Evolutionary conservation across 176 grass and related monocot genomes (phyloP), one percentile per base, ranked within the genome.

Genomic region (Hordeum marinum): DNA sequence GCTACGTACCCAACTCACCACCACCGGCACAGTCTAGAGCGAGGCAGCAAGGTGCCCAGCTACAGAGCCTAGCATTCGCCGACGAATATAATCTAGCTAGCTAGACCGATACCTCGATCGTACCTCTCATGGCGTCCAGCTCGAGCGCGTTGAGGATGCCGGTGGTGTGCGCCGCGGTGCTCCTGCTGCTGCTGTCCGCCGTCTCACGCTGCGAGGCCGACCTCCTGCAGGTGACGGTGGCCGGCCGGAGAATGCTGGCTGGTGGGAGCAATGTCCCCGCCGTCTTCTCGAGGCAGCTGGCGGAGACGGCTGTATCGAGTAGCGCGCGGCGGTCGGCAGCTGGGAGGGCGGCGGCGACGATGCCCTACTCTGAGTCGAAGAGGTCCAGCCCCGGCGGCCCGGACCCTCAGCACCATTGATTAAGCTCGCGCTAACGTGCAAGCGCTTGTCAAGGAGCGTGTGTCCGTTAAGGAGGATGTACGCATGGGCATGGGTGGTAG

Each of bases 381-480:
- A 68, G 93, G 80, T 14, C 70, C 24, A 92, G 87, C 82, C 93
- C 87, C 7, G 40, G 87, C 6, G 92, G 92, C 5, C 78, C 92
- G 5, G 87, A 94, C 42, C 92, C 92, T 45, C 87, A 92, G 71
- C 92, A 94, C 46, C 92, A 94, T 63, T 90, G 34, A 34, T 34
- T 48, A 48, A 48, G 45, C 15, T 52, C 48, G 48, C 48, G 14
- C 13, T 13, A 15, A 48, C 4, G 45, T 48, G 13, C 45, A 48
- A 48, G 45, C 45, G 1, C 6, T 52, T 18, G 48, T 52, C 17
- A 18, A 52, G 6, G 17, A 48, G 45, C 13, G 12, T 48, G 45
- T 18, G 15, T 18, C 48, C 15, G 48, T 0, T 52, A 52, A 52
- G 15, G 48, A 52, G 17, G 15, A 15, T 48, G 45, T 48, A 48